Evolutionary conservation across 441 rosid species (phyloP).

Genomic region (Erodium moschatum): DNA sequence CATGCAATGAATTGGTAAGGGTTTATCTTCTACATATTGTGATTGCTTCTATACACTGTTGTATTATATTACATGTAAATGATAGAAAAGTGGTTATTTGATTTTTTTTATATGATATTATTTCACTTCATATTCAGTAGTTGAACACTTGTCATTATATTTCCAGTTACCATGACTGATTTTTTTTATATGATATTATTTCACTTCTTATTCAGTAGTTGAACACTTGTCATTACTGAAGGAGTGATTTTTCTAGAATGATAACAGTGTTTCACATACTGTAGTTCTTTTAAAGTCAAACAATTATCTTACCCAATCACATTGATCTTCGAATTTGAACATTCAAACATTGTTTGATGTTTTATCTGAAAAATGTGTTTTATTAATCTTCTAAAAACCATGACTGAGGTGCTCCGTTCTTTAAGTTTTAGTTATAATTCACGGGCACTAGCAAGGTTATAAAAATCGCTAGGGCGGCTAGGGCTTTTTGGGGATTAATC

Average conservation of each 20-base stretch:
- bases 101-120: background rate
- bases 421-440: background rate
- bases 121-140: slow-evolving; percentile 4
- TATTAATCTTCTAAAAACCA: background rate
- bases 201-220: slow-evolving; percentile 5
- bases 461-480: no score
- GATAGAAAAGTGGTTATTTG: background rate
- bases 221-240: background rate
- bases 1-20: slow-evolving; percentile 81
- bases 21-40: slow-evolving; percentile 22
- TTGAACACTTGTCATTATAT: background rate
- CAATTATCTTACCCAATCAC: background rate
- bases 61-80: background rate
- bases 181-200: background rate
- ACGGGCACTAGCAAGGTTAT: no score
- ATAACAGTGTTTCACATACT: background rate
- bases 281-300: background rate
- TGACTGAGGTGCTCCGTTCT: background rate
- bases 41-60: background rate
- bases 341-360: background rate
- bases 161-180: no score
- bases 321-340: background rate
- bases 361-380: background rate
- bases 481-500: no score
- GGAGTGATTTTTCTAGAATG: slow-evolving; percentile 2